These are phyloP conservation scores for Linderniella brevidens DNA, from an alignment of 257 asterid species.

Conservation along the genomic window DNA sequence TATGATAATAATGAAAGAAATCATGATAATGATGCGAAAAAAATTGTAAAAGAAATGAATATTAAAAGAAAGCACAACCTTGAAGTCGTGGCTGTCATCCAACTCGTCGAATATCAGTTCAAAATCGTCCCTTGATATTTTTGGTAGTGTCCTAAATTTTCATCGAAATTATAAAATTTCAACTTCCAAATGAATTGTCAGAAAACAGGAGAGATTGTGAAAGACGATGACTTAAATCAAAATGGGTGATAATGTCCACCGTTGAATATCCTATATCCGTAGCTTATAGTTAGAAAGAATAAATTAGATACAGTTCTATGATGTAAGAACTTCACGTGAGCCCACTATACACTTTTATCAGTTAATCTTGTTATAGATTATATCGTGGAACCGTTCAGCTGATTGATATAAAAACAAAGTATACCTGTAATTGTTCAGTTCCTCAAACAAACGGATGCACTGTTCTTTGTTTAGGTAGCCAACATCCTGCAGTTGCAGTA, in stretches of 20 bases:
- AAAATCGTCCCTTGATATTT: constrained; percentile 82
- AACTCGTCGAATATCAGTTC: constrained; percentile 71
- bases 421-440: constrained; percentile 91
- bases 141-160: constrained; percentile 64
- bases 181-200: constrained; percentile 3
- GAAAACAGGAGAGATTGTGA: constrained; percentile 3
- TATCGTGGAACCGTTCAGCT: no score
- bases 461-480: constrained; percentile 73
- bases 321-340: no score
- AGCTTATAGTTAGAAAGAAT: no score
- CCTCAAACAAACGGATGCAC: constrained; percentile 74
- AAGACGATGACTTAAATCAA: constrained; percentile 5
- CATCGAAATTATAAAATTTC: no score
- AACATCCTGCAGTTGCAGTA: constrained; percentile 30
- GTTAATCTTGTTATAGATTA: no score
- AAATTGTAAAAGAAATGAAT: constrained; percentile 5
- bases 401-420: neutral
- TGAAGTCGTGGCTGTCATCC: constrained; percentile 83
- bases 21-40: constrained; percentile 4
- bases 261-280: no score
- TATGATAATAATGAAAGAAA: constrained; percentile 5
- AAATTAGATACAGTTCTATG: no score
- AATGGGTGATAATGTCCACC: no score
- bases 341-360: no score
- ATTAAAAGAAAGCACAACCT: constrained; percentile 29